Evolutionary conservation across 1,139 yeast species (phyloP).

Genomic region (Lizanozyma gosingica): DNA sequence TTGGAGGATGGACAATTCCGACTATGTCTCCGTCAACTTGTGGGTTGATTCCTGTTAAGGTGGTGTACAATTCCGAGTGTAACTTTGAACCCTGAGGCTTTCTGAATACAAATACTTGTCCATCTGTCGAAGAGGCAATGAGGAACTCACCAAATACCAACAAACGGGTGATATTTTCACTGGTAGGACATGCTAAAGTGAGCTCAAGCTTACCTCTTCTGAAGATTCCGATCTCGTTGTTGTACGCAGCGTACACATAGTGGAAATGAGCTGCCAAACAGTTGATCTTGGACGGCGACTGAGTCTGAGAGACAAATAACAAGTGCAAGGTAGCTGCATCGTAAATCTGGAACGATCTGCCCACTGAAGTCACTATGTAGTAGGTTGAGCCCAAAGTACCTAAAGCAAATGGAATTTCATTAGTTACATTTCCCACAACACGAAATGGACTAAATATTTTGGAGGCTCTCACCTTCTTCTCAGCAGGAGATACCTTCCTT

Average conservation of each 20-base stretch:
- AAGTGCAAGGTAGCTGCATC: slow-evolving; percentile 86
- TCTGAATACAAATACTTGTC: slow-evolving; percentile 55
- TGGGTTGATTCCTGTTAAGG: slow-evolving; percentile 42
- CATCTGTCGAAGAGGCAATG: slow-evolving; percentile 47
- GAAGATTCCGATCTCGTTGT: slow-evolving; percentile 63
- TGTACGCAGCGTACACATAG: slow-evolving; percentile 73
- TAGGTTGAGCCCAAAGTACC: slow-evolving; percentile 86
- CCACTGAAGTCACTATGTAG: slow-evolving; percentile 84
- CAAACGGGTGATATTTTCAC: slow-evolving; percentile 37
- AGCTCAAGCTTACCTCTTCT: slow-evolving; percentile 74
- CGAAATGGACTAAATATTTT: slow-evolving; percentile 41
- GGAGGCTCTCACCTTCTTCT: slow-evolving; percentile 17
- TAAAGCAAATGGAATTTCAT: slow-evolving; percentile 75
- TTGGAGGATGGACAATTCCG: slow-evolving; percentile 74
- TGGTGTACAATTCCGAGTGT: slow-evolving; percentile 60
- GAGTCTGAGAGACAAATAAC: slow-evolving; percentile 76
- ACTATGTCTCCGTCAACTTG: slow-evolving; percentile 61
- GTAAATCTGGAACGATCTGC: slow-evolving; percentile 82
- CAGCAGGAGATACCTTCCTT: slow-evolving; percentile 12
- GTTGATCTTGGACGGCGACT: slow-evolving; percentile 62
- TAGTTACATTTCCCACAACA: slow-evolving; percentile 59
- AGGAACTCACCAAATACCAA: slow-evolving; percentile 74
- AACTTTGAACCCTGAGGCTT: slow-evolving; percentile 40
- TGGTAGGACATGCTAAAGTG: slow-evolving; percentile 31
- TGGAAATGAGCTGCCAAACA: slow-evolving; percentile 77